A percentile compares a stretch with the other conserved stretches of the same genome.
These are phyloP conservation scores for Pichia kudriavzevii DNA, from an alignment of 1,139 yeast genomes.

Conservation along the genomic window DNA sequence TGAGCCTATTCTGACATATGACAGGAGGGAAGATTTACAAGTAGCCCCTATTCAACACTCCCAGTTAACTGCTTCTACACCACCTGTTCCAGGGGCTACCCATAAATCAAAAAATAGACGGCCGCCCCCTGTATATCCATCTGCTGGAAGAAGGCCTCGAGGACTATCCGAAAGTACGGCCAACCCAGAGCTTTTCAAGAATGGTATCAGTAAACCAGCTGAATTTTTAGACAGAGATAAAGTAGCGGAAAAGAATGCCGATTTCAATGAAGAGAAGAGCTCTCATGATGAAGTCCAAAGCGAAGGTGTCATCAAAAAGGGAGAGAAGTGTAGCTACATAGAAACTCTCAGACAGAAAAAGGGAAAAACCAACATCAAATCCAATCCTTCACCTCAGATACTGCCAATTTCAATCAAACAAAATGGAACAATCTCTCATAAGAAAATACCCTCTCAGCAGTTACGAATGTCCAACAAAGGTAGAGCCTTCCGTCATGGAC, in stretches of 20 bases:
- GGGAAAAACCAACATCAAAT: conserved; percentile 5
- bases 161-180: conserved; percentile 28
- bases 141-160: conserved; percentile 30
- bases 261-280: neutral
- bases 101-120: conserved; percentile 19
- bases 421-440: conserved; percentile 16
- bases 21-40: conserved; percentile 42
- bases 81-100: conserved; percentile 15
- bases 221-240: neutral
- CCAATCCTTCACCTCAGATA: conserved; percentile 10
- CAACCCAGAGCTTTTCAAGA: conserved; percentile 29
- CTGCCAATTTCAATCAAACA: conserved; percentile 17
- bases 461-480: conserved; percentile 8
- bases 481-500: too few relatives aligned
- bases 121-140: conserved; percentile 31
- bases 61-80: conserved; percentile 16
- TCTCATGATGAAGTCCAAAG: neutral
- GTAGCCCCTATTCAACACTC: conserved; percentile 42
- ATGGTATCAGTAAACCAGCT: conserved; percentile 25
- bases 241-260: neutral
- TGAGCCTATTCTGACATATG: conserved; percentile 21
- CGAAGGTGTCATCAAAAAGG: conserved; percentile 7
- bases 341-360: conserved; percentile 11
- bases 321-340: conserved; percentile 16
- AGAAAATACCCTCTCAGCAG: conserved; percentile 23